Evolutionary conservation across 2,329 filamentous ascomycete species (phyloP).

Genomic region (Didymella pinodella): DNA sequence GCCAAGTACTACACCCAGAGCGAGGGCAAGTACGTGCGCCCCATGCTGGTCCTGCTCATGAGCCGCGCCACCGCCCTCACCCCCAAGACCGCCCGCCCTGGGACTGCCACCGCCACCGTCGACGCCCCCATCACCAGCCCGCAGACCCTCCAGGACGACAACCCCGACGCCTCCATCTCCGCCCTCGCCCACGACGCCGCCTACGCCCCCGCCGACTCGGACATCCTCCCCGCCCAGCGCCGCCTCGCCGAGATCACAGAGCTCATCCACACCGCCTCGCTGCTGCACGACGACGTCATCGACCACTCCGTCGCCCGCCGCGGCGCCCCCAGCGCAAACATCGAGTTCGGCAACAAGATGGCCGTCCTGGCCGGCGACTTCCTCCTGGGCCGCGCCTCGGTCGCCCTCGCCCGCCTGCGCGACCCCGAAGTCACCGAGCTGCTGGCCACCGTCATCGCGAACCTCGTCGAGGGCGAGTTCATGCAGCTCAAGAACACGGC

Average conservation of each 20-base stretch:
- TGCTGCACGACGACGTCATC: conserved; percentile 98
- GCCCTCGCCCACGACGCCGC: conserved; percentile 58
- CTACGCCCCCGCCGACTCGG: conserved; percentile 58
- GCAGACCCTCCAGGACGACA: conserved; percentile 77
- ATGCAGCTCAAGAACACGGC: conserved; percentile 99
- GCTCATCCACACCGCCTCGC: conserved; percentile 93
- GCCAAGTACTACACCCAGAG: conserved; percentile 98
- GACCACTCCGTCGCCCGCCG: conserved; percentile 88
- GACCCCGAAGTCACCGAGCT: conserved; percentile 96
- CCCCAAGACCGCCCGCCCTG: conserved; percentile 59
- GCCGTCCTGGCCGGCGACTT: conserved; percentile 98
- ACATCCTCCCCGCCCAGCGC: conserved; percentile 91
- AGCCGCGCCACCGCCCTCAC: conserved; percentile 88
- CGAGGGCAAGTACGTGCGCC: conserved; percentile 95
- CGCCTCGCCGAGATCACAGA: conserved; percentile 96
- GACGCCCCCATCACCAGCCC: conserved; percentile 68
- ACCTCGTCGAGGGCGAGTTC: conserved; percentile 97
- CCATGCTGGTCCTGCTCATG: conserved; percentile 95
- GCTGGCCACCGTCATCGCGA: conserved; percentile 94
- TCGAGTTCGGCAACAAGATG: conserved; percentile 99
- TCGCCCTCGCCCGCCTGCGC: conserved; percentile 86
- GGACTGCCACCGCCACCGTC: conserved; percentile 46
- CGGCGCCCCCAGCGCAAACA: conserved; percentile 85
- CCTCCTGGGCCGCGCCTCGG: conserved; percentile 88
- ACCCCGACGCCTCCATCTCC: conserved; percentile 62